phyloP scores from a whole-genome alignment of 257 asterid genomes.

The Solanum appendiculatum region DNA sequence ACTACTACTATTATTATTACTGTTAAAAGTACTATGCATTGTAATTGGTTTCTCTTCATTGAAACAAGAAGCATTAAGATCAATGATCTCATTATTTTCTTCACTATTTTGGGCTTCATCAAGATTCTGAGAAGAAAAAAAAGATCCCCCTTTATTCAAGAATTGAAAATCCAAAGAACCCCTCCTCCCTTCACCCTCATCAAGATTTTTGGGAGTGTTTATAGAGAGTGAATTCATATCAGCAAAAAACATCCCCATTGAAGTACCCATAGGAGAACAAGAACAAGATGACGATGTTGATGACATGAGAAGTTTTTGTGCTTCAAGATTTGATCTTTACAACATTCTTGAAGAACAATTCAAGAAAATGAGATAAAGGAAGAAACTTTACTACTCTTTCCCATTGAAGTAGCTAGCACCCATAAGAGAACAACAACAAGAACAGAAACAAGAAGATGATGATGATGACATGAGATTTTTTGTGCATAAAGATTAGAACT shows the following conservation, averaged over 20 bases:
- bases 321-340: neutral
- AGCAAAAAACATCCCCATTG: conserved; percentile 34
- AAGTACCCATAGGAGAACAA: conserved; percentile 2
- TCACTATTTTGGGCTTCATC: neutral
- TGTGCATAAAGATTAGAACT: neutral
- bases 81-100: conserved; percentile 21
- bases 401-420: conserved; percentile 13
- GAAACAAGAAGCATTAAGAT: conserved; percentile 34
- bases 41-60: conserved; percentile 14
- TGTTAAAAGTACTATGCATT: neutral
- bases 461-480: neutral
- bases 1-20: neutral
- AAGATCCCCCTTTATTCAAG: neutral
- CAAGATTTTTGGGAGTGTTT: neutral
- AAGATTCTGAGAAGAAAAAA: neutral
- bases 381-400: neutral
- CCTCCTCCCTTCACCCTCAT: neutral
- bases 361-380: too few species aligned
- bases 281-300: neutral
- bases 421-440: neutral
- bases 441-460: neutral
- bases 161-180: conserved; percentile 9
- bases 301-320: neutral
- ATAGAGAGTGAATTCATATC: conserved; percentile 30
- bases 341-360: neutral